These are phyloP conservation scores for Myxozyma lipomycoides DNA, from an alignment of 805 yeast genomes.

Conservation along the genomic window DNA sequence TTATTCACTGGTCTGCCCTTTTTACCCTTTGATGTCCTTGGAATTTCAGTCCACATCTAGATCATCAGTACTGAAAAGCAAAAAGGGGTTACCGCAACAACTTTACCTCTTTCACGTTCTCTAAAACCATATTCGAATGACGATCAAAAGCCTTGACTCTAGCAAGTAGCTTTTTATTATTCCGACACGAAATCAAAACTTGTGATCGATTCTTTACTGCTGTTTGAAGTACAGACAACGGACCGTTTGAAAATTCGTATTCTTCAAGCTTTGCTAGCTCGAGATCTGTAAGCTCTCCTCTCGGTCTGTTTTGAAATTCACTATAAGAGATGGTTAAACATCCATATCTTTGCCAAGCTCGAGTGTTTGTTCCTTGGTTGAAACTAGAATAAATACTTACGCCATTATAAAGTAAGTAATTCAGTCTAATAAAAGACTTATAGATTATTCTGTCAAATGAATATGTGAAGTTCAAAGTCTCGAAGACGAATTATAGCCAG, in stretches of 20 bases:
- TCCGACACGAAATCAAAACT: conserved; percentile 82
- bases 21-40: conserved; percentile 62
- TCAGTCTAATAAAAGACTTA: too few species aligned
- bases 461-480: too few species aligned
- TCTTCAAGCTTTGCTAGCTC: conserved; percentile 83
- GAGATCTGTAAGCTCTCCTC: conserved; percentile 70
- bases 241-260: conserved; percentile 85
- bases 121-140: conserved; percentile 89
- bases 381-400: too few species aligned
- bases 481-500: too few species aligned
- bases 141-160: conserved; percentile 92
- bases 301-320: conserved; percentile 67
- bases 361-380: too few species aligned
- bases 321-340: too few species aligned
- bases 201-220: conserved; percentile 72
- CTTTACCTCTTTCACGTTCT: conserved; percentile 76
- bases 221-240: conserved; percentile 79
- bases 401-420: too few species aligned
- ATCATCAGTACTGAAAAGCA: neutral
- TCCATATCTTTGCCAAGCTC: too few species aligned
- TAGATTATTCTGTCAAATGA: too few species aligned
- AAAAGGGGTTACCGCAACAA: neutral
- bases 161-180: conserved; percentile 87
- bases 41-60: conserved; percentile 59
- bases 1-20: conserved; percentile 60